Conservation (phyloP, 768 basidiomycete genomes). For the Kockovaella imperatae region DNA sequence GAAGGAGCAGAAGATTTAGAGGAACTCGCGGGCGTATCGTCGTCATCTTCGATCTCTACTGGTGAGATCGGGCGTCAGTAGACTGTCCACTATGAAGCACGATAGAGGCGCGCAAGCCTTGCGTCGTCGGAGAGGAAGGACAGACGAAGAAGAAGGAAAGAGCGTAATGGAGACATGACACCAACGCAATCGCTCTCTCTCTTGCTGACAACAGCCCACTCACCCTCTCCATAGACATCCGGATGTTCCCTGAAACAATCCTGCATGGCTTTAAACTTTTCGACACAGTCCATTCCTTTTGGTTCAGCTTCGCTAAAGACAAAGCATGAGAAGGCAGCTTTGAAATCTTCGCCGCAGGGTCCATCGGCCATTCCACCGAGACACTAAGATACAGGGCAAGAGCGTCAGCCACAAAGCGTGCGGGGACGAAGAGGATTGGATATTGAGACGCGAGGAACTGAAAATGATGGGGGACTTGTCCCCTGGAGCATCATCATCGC, state of each 20-base stretch:
- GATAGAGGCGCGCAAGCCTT: not conserved
- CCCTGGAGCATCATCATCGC: no score
- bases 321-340: slow-evolving; percentile 94
- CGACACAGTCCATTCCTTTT: slow-evolving; percentile 95
- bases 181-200: no score
- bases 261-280: slow-evolving; percentile 96
- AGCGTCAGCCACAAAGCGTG: not conserved
- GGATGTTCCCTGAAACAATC: slow-evolving; percentile 94
- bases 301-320: slow-evolving; percentile 89
- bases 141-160: not conserved
- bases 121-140: not conserved
- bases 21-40: not conserved
- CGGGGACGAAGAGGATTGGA: not conserved
- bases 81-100: not conserved
- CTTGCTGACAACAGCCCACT: slow-evolving; percentile 36
- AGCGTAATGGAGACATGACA: slow-evolving; percentile 1
- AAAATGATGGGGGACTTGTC: no score
- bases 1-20: slow-evolving; percentile 1
- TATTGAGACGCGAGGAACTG: no score
- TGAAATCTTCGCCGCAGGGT: slow-evolving; percentile 87
- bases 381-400: slow-evolving; percentile 48
- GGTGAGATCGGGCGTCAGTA: not conserved
- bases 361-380: slow-evolving; percentile 98
- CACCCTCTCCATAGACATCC: slow-evolving; percentile 90
- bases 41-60: slow-evolving; percentile 32